phyloP scores from a whole-genome alignment of 345 rosid species.

The Sonneratia caseolaris region DNA sequence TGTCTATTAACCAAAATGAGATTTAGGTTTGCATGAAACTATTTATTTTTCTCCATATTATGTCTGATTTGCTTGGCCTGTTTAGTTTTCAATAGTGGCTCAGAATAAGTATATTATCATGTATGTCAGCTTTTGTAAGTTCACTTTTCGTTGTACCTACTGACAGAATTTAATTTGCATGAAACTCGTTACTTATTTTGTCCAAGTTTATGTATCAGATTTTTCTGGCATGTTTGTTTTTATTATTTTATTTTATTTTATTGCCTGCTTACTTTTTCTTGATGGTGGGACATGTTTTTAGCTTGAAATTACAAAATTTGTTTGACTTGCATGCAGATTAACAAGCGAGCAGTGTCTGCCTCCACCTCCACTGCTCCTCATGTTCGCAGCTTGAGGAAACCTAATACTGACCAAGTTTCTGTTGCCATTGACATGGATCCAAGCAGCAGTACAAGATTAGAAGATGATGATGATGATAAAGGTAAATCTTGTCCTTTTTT shows the following conservation, averaged over 20 bases:
- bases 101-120: too few species aligned
- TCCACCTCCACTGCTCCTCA: constrained; percentile 55
- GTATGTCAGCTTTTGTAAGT: not conserved
- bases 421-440: constrained; percentile 63
- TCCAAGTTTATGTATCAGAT: not conserved
- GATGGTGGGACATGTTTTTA: not conserved
- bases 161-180: not conserved
- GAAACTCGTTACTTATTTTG: not conserved
- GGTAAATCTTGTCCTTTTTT: constrained; percentile 26
- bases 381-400: constrained; percentile 81
- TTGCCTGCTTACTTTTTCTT: not conserved
- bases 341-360: constrained; percentile 59
- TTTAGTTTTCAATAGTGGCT: not conserved
- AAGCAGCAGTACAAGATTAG: constrained; percentile 36
- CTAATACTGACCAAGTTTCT: constrained; percentile 80
- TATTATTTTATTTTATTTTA: not conserved
- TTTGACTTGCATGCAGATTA: constrained; percentile 31
- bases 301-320: not conserved
- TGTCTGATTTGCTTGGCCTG: not conserved
- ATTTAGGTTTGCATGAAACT: not conserved
- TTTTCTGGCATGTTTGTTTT: not conserved
- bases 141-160: not conserved
- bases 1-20: too few species aligned
- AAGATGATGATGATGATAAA: constrained; percentile 91
- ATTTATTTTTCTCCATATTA: not conserved